Evolutionary conservation across 75 land plant genomes (phyloP).

Genomic region (Azolla pinnata): DNA sequence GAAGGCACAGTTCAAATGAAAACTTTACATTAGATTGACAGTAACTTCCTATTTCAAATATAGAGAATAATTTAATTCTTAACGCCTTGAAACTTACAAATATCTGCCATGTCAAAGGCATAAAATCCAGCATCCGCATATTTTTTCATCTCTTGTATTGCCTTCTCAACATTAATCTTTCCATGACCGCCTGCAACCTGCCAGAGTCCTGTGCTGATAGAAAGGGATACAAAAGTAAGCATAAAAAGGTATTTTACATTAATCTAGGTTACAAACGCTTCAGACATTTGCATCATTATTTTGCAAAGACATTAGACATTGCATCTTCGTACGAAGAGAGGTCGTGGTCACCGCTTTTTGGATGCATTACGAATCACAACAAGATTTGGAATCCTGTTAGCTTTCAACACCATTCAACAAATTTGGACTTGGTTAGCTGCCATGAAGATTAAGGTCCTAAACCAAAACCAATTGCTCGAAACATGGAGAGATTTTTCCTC

Average conservation of each 20-base stretch:
- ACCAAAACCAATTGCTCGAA: no score
- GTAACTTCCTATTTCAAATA: no score
- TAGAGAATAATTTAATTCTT: no score
- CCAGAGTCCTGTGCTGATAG: slow-evolving; percentile 17
- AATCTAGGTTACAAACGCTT: no score
- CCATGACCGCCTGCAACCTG: slow-evolving; percentile 38
- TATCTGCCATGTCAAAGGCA: slow-evolving; percentile 30
- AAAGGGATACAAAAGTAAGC: not conserved
- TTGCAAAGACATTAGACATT: not conserved
- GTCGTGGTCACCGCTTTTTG: not conserved
- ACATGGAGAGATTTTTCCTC: no score
- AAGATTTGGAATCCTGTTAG: not conserved
- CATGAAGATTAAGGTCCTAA: no score
- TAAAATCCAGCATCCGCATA: slow-evolving; percentile 22
- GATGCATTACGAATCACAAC: not conserved
- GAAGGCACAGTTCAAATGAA: no score
- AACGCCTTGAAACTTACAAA: slow-evolving; percentile 24
- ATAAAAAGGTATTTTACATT: no score
- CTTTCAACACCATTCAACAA: no score
- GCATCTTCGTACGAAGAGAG: not conserved
- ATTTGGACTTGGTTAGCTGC: no score
- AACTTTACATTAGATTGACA: no score
- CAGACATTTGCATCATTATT: not conserved
- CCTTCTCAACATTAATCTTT: slow-evolving; percentile 16
- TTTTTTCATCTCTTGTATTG: slow-evolving; percentile 24